Base-by-base conservation (phyloP, 225 moss, liverwort and hornwort species). In the Ulota crispa region DNA sequence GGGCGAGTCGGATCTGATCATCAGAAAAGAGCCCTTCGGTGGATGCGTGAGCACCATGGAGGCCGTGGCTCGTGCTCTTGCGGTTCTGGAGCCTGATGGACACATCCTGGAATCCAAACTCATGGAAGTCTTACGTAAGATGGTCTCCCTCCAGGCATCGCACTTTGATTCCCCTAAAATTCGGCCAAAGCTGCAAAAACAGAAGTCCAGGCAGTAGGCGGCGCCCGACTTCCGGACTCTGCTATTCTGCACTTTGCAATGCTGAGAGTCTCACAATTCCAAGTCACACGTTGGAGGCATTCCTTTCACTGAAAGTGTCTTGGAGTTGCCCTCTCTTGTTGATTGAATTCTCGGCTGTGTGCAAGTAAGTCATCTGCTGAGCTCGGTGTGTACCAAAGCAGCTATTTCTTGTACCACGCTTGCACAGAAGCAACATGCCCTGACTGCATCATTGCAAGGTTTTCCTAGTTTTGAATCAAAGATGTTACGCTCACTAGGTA, bases 41-140 rank as follows among this genome's bases (percentile, higher is more conserved):
- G 99, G 99, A 18, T 99, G 96, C 70, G 91, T 99, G 13, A 96
- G 94, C 76, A 96, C 99, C 13, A 88, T 99, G 91, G 96, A 99
- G 83, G 99, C 99, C 19, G 88, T 93, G 62, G 87, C 94, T 71
- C 92, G 89, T 4, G 85, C 93, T 2, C 86, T 99, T 43, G 83
- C 84, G 12, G 68, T 89, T 53, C 43, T 99, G 78, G 99, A 99
- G 80, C 83, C 84, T 7, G 39, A 87, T 64, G 96, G 96, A 28
- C 26, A 78, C 59, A 19, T 68, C 19, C 59, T 96, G 45, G 90
- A 92, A 75, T 60, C 76, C 26, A 85, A 81, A 60, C 85, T 99
- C 54, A 88, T 92, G 78, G 81, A 87, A 60, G 93, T 99, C 5
- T 85, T 99, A 47, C 85, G 92, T 20, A 92, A 92, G 84, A 94